These are phyloP conservation scores for Boletellus sp. DNA, from an alignment of 1,284 basidiomycete species.

Conservation along the genomic window DNA sequence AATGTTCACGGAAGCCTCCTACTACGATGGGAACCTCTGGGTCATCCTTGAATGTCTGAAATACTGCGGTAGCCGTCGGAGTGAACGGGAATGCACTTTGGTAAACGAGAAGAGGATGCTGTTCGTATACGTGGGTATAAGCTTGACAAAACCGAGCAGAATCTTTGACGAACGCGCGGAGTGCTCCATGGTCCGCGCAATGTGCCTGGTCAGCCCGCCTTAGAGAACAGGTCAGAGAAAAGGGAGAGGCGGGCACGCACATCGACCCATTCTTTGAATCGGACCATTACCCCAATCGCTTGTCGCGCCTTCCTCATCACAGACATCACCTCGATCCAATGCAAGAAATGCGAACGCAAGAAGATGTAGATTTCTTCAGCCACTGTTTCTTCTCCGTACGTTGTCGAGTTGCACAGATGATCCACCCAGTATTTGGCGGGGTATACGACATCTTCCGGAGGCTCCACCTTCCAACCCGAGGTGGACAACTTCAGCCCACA, in stretches of 20 bases:
- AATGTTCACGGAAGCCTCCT: constrained; percentile 32
- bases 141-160: constrained; percentile 33
- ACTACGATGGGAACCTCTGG: constrained; percentile 19
- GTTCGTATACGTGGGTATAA: constrained; percentile 30
- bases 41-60: constrained; percentile 28
- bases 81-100: constrained; percentile 33
- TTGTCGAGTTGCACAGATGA: constrained; percentile 23
- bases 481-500: constrained; percentile 19
- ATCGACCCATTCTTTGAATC: constrained; percentile 26
- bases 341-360: constrained; percentile 27
- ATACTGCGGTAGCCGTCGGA: constrained; percentile 24
- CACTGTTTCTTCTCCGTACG: constrained; percentile 1
- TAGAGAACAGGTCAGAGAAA: neutral
- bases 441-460: constrained; percentile 27
- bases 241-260: constrained; percentile 14
- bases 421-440: constrained; percentile 27
- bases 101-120: constrained; percentile 35
- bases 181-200: constrained; percentile 10
- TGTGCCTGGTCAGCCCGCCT: constrained; percentile 11
- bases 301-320: constrained; percentile 31
- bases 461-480: constrained; percentile 10
- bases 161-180: constrained; percentile 22
- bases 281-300: constrained; percentile 28
- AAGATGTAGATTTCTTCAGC: constrained; percentile 19
- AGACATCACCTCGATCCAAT: constrained; percentile 34